These are phyloP conservation scores for Abelmoschus esculentus DNA, from an alignment of 345 rosid species.

Conservation along the genomic window DNA sequence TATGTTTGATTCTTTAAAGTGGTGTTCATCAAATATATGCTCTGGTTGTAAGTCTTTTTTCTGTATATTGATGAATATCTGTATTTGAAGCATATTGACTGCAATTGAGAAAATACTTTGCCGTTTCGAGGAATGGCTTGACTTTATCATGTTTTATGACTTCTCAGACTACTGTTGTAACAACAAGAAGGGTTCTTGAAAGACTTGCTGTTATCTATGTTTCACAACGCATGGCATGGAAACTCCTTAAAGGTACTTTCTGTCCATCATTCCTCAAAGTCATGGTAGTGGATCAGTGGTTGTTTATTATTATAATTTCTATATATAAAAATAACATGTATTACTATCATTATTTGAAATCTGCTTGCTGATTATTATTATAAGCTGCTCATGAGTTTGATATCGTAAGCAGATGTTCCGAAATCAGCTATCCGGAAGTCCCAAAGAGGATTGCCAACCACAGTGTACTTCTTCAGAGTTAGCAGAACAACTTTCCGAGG, in stretches of 20 bases:
- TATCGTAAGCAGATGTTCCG: conserved; percentile 56
- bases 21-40: too few species aligned
- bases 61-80: not conserved
- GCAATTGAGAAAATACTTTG: not conserved
- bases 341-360: not conserved
- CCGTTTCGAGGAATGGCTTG: not conserved
- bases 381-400: conserved; percentile 11
- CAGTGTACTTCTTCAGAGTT: conserved; percentile 48
- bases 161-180: conserved; percentile 73
- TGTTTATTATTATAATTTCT: not conserved
- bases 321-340: too few species aligned
- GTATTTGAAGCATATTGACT: not conserved
- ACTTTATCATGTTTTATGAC: conserved; percentile 12
- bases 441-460: conserved; percentile 64
- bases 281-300: not conserved
- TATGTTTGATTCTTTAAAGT: too few species aligned
- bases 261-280: not conserved
- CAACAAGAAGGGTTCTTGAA: conserved; percentile 80
- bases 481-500: conserved; percentile 88
- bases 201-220: conserved; percentile 70
- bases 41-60: too few species aligned
- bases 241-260: conserved; percentile 79
- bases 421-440: conserved; percentile 74
- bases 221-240: conserved; percentile 92
- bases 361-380: not conserved